These are phyloP conservation scores for Sclerotinia spermophila DNA, from an alignment of 2,329 filamentous ascomycete species.

Conservation along the genomic window DNA sequence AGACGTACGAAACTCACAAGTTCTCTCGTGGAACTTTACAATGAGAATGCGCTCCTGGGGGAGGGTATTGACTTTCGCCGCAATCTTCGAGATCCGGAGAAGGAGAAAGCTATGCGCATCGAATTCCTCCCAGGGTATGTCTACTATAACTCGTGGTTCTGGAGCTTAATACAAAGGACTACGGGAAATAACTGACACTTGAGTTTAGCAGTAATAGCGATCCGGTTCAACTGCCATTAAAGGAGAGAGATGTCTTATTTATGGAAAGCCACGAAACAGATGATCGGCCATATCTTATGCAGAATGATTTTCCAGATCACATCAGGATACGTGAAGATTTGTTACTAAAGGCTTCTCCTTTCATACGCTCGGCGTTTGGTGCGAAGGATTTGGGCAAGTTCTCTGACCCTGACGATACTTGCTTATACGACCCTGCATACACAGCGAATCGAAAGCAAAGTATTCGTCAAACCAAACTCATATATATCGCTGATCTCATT, in stretches of 20 bases:
- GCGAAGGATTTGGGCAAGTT: neutral
- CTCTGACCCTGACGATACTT: neutral
- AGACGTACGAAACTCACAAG: neutral
- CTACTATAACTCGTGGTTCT: neutral
- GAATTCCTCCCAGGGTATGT: neutral
- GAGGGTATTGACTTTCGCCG: neutral
- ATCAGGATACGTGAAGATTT: neutral
- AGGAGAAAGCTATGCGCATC: neutral
- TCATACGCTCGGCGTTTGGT: neutral
- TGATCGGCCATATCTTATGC: neutral
- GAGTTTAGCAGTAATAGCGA: neutral
- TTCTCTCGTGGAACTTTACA: neutral
- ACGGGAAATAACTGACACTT: neutral
- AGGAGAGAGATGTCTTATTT: neutral
- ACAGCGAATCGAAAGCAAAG: neutral
- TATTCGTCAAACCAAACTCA: neutral
- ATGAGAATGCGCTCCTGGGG: neutral
- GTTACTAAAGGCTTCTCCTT: neutral
- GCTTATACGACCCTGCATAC: neutral
- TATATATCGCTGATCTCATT: neutral
- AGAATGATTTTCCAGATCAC: neutral
- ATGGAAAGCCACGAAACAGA: neutral
- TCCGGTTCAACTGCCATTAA: neutral
- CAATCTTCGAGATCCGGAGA: neutral
- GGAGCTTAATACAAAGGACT: neutral